phyloP scores from a whole-genome alignment of 129 eudicot species.

The Scalesia atractyloides region DNA sequence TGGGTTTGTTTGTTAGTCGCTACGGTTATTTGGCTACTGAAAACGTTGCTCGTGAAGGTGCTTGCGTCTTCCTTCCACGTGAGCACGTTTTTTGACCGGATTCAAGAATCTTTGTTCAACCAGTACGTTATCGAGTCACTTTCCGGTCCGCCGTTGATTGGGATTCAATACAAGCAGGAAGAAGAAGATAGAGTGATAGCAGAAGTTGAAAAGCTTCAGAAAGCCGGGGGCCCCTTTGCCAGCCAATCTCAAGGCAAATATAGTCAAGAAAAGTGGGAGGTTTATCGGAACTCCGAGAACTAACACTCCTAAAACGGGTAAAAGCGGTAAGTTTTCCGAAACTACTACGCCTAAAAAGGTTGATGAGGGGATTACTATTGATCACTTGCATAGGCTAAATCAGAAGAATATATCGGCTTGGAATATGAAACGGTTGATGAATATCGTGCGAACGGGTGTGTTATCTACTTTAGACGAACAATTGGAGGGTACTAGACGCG shows the following conservation, averaged over 20 bases:
- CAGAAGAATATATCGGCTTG: conserved; percentile 84
- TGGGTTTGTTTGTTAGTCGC: conserved; percentile 36
- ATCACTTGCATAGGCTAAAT: conserved; percentile 74
- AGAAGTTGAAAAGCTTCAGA: conserved; percentile 66
- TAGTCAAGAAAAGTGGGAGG: conserved; percentile 55
- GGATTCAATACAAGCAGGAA: conserved; percentile 41
- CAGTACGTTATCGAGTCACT: conserved; percentile 50
- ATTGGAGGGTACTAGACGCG: conserved; percentile 45
- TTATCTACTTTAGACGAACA: conserved; percentile 79
- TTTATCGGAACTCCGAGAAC: conserved; percentile 47
- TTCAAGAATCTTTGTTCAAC: conserved; percentile 53
- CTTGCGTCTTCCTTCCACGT: conserved; percentile 57
- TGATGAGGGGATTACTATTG: conserved; percentile 62
- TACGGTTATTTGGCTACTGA: conserved; percentile 38
- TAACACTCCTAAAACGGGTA: conserved; percentile 34
- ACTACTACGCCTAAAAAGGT: conserved; percentile 42
- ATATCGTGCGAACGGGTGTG: conserved; percentile 65
- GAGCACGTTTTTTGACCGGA: conserved; percentile 51
- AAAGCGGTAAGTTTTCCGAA: conserved; percentile 52
- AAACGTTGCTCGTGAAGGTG: conserved; percentile 47
- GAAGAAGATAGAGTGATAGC: conserved; percentile 61
- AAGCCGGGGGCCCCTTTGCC: conserved; percentile 72
- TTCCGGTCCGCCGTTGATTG: conserved; percentile 53
- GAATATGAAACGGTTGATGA: conserved; percentile 90
- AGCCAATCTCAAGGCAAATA: conserved; percentile 58